Percentiles rank a stretch among this genome's conserved stretches.
These are phyloP conservation scores for Sporothrix mexicana DNA, from an alignment of 2,329 filamentous ascomycete species.

Conservation along the genomic window DNA sequence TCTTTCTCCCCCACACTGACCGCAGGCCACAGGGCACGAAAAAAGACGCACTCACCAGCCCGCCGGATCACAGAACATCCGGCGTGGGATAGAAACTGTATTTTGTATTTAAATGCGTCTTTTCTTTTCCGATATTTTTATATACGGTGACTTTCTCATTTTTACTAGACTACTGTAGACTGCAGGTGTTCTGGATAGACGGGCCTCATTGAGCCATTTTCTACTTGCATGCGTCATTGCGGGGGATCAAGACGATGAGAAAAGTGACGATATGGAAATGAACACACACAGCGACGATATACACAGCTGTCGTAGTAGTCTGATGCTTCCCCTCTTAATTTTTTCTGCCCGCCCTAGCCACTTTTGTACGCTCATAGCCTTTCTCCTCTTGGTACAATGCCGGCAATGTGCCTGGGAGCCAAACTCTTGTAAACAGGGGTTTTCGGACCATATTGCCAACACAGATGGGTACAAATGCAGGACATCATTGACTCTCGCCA, in stretches of 20 bases:
- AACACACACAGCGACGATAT: too few relatives aligned
- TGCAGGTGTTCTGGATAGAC: slow-evolving; percentile 28
- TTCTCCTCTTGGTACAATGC: not conserved
- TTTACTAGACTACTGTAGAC: not conserved
- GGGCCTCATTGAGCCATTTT: slow-evolving; percentile 29
- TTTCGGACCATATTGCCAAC: not conserved
- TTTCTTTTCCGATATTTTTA: not conserved
- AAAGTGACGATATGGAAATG: not conserved
- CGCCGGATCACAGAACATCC: slow-evolving; percentile 20
- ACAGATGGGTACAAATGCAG: too few relatives aligned
- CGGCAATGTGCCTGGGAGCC: slow-evolving; percentile 2
- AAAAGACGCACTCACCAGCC: slow-evolving; percentile 25
- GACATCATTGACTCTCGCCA: not conserved
- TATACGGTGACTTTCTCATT: not conserved
- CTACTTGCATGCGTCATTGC: slow-evolving; percentile 14
- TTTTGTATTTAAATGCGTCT: too few relatives aligned
- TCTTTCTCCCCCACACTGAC: not conserved
- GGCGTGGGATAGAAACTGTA: not conserved
- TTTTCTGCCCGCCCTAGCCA: too few relatives aligned
- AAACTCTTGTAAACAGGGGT: not conserved
- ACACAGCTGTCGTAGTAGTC: not conserved
- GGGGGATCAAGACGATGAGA: not conserved
- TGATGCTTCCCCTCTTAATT: not conserved
- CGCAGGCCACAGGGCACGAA: not conserved
- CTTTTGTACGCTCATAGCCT: too few relatives aligned